Percentiles rank a stretch among this genome's conserved stretches.
Conservation (phyloP, 306 rosid species). For the Spatholobus suberectus region DNA sequence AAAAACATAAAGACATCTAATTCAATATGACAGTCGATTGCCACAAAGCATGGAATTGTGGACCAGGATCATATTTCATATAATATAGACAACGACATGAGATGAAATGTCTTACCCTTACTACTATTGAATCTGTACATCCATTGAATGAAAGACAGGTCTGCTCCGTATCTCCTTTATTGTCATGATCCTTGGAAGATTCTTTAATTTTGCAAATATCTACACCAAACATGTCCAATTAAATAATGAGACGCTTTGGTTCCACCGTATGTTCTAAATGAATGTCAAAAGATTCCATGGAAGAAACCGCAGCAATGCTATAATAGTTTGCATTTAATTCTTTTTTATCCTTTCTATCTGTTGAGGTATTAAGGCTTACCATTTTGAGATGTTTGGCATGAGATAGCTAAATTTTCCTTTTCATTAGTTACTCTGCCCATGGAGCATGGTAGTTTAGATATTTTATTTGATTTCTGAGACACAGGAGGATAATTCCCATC, state of each 20-base stretch:
- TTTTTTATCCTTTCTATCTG: background rate
- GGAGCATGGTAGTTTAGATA: constrained; percentile 22
- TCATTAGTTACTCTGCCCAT: constrained; percentile 4
- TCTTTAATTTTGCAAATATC: constrained; percentile 33
- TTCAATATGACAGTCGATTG: background rate
- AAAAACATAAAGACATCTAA: background rate
- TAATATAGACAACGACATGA: background rate
- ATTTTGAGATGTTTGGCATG: constrained; percentile 21
- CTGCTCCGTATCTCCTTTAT: background rate
- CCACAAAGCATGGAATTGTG: background rate
- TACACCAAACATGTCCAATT: constrained; percentile 13
- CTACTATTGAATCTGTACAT: constrained; percentile 29
- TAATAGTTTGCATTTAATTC: background rate
- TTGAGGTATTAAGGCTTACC: constrained; percentile 38
- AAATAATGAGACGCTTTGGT: background rate
- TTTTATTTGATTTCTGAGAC: constrained; percentile 38
- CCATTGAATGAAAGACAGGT: constrained; percentile 8
- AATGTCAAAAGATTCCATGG: background rate
- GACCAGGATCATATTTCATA: background rate
- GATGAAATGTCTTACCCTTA: constrained; percentile 30
- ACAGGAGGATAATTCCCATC: constrained; percentile 37
- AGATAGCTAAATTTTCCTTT: constrained; percentile 21
- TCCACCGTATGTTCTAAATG: background rate
- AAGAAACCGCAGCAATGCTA: background rate
- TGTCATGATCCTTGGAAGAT: constrained; percentile 8